These are phyloP conservation scores for Flaveria ramosissima DNA, from an alignment of 129 eudicot genomes.

Conservation along the genomic window DNA sequence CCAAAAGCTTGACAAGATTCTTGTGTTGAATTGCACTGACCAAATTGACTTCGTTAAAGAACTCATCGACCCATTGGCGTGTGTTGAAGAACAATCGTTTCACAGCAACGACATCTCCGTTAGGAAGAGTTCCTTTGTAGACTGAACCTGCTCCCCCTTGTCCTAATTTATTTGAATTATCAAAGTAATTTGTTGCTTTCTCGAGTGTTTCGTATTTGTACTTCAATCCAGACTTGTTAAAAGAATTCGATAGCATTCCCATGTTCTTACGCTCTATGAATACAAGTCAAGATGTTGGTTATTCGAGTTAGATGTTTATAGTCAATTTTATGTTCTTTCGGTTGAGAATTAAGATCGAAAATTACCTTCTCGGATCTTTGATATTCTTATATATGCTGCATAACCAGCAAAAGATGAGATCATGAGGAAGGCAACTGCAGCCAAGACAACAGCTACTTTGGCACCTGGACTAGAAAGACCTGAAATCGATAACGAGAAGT, in stretches of 20 bases:
- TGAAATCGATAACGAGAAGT: conserved; percentile 32
- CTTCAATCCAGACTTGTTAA: conserved; percentile 59
- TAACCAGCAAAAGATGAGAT: conserved; percentile 50
- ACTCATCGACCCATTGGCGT: conserved; percentile 86
- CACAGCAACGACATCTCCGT: conserved; percentile 64
- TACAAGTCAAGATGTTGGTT: conserved; percentile 10
- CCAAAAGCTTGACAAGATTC: conserved; percentile 82
- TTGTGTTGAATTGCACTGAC: conserved; percentile 77
- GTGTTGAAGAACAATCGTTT: conserved; percentile 75
- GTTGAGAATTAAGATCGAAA: neutral
- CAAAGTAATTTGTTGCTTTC: conserved; percentile 75
- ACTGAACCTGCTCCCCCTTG: conserved; percentile 91
- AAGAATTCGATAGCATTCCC: conserved; percentile 53
- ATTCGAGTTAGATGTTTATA: neutral
- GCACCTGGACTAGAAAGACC: conserved; percentile 49
- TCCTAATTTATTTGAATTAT: conserved; percentile 58
- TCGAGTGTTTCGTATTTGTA: conserved; percentile 76
- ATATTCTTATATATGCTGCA: conserved; percentile 45
- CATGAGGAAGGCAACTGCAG: conserved; percentile 64
- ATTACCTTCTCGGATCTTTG: conserved; percentile 54
- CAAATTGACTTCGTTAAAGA: conserved; percentile 75
- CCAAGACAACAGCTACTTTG: conserved; percentile 53
- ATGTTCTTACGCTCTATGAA: conserved; percentile 55
- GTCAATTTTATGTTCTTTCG: conserved; percentile 2
- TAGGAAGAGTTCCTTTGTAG: conserved; percentile 64